Conservation (phyloP, 805 yeast genomes). For the Pichia insulana region DNA sequence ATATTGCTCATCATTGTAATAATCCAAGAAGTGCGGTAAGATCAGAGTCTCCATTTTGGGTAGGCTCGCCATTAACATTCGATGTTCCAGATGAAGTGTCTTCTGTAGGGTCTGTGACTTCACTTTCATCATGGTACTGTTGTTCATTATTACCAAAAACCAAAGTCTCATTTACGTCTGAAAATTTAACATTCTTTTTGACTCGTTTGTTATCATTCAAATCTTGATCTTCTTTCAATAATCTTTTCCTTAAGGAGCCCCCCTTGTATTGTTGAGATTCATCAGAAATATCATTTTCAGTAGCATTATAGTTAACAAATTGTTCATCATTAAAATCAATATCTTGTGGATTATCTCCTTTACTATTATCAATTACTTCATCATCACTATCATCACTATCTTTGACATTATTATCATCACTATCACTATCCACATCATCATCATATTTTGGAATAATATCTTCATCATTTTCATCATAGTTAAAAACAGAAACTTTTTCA, state of each 20-base stretch:
- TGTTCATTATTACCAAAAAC: slow-evolving; percentile 4
- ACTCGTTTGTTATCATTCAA: background rate
- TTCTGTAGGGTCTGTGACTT: no score
- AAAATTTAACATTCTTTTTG: slow-evolving; percentile 3
- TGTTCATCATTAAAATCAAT: slow-evolving; percentile 3
- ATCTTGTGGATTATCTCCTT: slow-evolving; percentile 1
- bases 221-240: background rate
- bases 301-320: background rate
- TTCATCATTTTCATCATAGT: slow-evolving; percentile 9
- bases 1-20: background rate
- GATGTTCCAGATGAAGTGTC: background rate
- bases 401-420: slow-evolving; percentile 1
- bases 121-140: background rate
- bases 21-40: background rate
- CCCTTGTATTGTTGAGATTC: background rate
- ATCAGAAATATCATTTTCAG: no score
- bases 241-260: background rate
- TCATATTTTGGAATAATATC: slow-evolving; percentile 15
- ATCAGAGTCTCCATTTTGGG: background rate
- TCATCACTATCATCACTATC: background rate
- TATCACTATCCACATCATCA: slow-evolving; percentile 9
- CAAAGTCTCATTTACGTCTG: slow-evolving; percentile 2
- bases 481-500: slow-evolving; percentile 5
- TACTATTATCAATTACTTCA: no score
- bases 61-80: background rate